Conservation (phyloP, 2,329 filamentous ascomycete species). For the Alternaria metachromatica region DNA sequence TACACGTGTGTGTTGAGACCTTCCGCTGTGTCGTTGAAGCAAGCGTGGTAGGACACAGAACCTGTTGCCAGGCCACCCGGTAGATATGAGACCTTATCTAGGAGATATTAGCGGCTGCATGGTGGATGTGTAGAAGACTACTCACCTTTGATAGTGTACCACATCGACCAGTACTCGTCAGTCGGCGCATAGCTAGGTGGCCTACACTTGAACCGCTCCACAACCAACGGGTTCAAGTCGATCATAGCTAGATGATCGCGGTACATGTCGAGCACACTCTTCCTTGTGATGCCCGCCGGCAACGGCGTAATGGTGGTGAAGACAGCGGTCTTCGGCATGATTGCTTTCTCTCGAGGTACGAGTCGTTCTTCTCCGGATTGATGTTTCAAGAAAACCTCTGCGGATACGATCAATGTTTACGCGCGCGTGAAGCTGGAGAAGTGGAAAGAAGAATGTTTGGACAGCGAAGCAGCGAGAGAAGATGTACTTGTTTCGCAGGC, state of each 20-base stretch:
- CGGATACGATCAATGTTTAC: slow-evolving; percentile 13
- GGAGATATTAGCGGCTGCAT: slow-evolving; percentile 2
- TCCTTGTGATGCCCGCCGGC: slow-evolving; percentile 70
- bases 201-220: slow-evolving; percentile 71
- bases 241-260: slow-evolving; percentile 85
- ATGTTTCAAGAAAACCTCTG: slow-evolving; percentile 13
- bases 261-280: slow-evolving; percentile 75
- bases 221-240: slow-evolving; percentile 82
- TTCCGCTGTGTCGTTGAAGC: slow-evolving; percentile 75
- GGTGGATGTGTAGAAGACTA: not conserved
- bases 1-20: slow-evolving; percentile 85
- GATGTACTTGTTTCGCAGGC: slow-evolving; percentile 38
- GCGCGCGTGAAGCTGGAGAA: slow-evolving; percentile 15
- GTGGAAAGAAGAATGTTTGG: slow-evolving; percentile 22
- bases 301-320: slow-evolving; percentile 84
- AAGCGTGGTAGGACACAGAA: slow-evolving; percentile 78
- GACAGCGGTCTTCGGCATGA: slow-evolving; percentile 72
- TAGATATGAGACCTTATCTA: slow-evolving; percentile 75
- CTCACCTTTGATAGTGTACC: slow-evolving; percentile 66
- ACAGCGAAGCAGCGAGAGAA: slow-evolving; percentile 23
- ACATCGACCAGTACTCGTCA: slow-evolving; percentile 75
- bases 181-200: slow-evolving; percentile 69
- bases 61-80: slow-evolving; percentile 70
- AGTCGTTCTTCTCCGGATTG: not conserved
- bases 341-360: slow-evolving; percentile 23